Percentiles rank a stretch among this genome's conserved stretches.
These are phyloP conservation scores for Botrytis cinerea DNA, from an alignment of 2,329 filamentous ascomycete species.

Conservation along the genomic window DNA sequence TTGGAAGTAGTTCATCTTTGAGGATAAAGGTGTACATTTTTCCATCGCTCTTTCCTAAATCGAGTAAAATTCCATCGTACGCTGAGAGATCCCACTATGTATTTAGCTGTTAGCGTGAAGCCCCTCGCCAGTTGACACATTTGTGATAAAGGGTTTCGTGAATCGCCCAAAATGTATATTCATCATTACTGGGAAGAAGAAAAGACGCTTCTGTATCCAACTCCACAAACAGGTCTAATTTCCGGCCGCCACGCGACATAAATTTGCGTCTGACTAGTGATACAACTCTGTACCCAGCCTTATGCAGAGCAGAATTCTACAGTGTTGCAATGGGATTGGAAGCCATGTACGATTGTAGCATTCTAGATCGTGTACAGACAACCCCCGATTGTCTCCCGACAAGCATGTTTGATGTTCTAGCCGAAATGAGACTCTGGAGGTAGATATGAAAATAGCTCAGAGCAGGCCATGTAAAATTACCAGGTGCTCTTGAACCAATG, in stretches of 20 bases:
- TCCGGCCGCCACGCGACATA: background rate
- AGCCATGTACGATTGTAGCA: background rate
- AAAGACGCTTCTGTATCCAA: background rate
- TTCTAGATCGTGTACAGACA: background rate
- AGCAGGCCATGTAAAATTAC: background rate
- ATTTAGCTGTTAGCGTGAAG: background rate
- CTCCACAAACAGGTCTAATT: background rate
- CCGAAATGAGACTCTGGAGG: background rate
- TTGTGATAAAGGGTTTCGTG: background rate
- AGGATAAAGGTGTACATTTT: slow-evolving; percentile 74
- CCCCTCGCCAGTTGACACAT: background rate
- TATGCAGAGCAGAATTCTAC: background rate
- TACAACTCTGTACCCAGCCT: slow-evolving; percentile 9
- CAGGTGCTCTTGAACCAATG: background rate
- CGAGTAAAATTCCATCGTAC: slow-evolving; percentile 62
- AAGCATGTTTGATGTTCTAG: background rate
- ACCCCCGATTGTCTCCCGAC: background rate
- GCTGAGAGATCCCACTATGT: slow-evolving; percentile 62
- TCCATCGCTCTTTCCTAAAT: slow-evolving; percentile 55
- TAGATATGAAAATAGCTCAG: background rate
- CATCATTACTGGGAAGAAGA: background rate
- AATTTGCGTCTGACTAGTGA: background rate
- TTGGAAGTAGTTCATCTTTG: slow-evolving; percentile 66
- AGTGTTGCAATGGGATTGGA: background rate
- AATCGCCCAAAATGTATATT: background rate